Percentiles rank a stretch among this genome's conserved stretches.
These are phyloP conservation scores for Cylindrotheca fusiformis DNA, from an alignment of 108 stramenopile genomes.

Conservation along the genomic window DNA sequence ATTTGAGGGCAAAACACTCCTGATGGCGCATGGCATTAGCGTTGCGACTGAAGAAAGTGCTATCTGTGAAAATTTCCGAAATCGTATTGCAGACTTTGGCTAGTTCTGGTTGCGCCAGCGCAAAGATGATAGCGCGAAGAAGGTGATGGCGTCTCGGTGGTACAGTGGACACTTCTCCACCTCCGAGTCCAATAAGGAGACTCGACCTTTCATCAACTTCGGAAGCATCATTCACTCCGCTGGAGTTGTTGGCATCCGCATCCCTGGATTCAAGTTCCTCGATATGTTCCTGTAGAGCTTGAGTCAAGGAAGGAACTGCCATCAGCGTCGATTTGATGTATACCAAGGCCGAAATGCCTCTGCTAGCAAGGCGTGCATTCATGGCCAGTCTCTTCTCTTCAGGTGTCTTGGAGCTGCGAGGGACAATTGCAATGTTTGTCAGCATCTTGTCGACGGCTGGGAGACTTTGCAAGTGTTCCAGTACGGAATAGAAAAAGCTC, in stretches of 20 bases:
- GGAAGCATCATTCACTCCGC: slow-evolving; percentile 22
- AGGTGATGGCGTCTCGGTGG: slow-evolving; percentile 47
- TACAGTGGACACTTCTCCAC: slow-evolving; percentile 11
- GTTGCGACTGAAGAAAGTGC: slow-evolving; percentile 70
- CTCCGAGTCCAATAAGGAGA: slow-evolving; percentile 73
- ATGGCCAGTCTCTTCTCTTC: slow-evolving; percentile 23
- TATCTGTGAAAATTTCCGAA: slow-evolving; percentile 69
- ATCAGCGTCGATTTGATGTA: slow-evolving; percentile 79
- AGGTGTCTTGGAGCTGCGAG: slow-evolving; percentile 13
- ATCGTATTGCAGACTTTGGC: slow-evolving; percentile 55
- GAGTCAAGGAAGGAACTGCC: slow-evolving; percentile 63
- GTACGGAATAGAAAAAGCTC: slow-evolving; percentile 78
- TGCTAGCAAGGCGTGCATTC: slow-evolving; percentile 64
- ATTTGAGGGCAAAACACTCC: slow-evolving; percentile 87
- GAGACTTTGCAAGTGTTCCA: slow-evolving; percentile 76
- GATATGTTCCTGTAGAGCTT: slow-evolving; percentile 64
- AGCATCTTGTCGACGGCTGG: slow-evolving; percentile 87
- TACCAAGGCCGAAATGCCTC: slow-evolving; percentile 83
- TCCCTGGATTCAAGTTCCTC: slow-evolving; percentile 11
- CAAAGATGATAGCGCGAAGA: slow-evolving; percentile 69
- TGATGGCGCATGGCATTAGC: slow-evolving; percentile 86
- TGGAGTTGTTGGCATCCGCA: background rate
- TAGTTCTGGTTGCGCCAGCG: slow-evolving; percentile 73
- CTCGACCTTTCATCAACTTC: slow-evolving; percentile 44
- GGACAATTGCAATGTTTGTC: slow-evolving; percentile 67